Evolutionary conservation across 495 filamentous ascomycete genomes (phyloP).

Genomic region (Penicilliopsis zonata): DNA sequence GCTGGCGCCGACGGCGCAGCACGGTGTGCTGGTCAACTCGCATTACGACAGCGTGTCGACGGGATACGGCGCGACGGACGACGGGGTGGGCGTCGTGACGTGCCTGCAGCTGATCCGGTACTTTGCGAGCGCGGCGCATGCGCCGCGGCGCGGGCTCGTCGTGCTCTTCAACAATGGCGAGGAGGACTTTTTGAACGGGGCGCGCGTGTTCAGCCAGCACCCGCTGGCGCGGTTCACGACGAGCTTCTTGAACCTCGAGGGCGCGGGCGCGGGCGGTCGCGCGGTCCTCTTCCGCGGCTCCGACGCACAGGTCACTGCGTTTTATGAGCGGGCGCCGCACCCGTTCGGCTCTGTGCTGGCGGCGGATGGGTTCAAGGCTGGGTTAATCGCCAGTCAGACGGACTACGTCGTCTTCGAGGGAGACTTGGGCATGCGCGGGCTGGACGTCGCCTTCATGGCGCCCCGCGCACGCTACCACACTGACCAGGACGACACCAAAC

Average conservation of each 20-base stretch:
- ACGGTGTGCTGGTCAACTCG: constrained; percentile 82
- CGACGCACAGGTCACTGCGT: constrained; percentile 73
- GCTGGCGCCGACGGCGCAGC: constrained; percentile 41
- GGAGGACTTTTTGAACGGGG: constrained; percentile 87
- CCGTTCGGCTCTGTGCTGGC: constrained; percentile 77
- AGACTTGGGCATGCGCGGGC: constrained; percentile 69
- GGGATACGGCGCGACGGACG: constrained; percentile 85
- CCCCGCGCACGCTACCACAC: constrained; percentile 87
- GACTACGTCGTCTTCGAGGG: constrained; percentile 81
- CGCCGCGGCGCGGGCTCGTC: constrained; percentile 68
- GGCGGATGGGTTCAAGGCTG: constrained; percentile 70
- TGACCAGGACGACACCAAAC: constrained; percentile 70
- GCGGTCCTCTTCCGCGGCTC: constrained; percentile 79
- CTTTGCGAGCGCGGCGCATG: constrained; percentile 67
- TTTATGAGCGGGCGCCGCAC: constrained; percentile 56
- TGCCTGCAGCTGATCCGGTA: constrained; percentile 80
- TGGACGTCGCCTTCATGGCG: constrained; percentile 85
- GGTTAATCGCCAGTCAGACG: constrained; percentile 70
- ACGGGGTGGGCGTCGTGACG: constrained; percentile 80
- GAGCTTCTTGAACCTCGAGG: constrained; percentile 89
- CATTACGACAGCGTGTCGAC: constrained; percentile 95
- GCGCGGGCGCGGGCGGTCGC: constrained; percentile 84
- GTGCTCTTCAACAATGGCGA: constrained; percentile 91
- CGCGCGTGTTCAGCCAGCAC: constrained; percentile 72
- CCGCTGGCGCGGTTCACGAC: constrained; percentile 66